Conservation (phyloP, 2,329 filamentous ascomycete species). For the Colletotrichum sp. region DNA sequence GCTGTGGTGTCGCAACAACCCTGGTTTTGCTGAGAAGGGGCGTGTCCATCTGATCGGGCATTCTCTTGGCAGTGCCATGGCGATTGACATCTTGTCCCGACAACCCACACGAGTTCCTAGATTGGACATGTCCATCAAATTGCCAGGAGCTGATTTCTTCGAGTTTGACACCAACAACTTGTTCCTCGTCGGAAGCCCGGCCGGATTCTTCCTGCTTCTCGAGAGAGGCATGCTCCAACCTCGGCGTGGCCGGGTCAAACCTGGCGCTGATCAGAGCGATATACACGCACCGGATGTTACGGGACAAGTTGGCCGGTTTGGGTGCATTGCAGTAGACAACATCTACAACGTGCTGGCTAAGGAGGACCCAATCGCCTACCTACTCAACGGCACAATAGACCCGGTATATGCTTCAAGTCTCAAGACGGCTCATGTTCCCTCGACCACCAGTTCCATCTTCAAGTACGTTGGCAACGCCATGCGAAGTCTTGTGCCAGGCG, state of each 20-base stretch:
- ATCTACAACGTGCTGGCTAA: constrained; percentile 88
- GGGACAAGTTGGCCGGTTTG: constrained; percentile 82
- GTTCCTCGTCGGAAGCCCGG: constrained; percentile 89
- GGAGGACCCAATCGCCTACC: constrained; percentile 82
- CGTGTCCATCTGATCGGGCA: constrained; percentile 93
- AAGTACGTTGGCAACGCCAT: constrained; percentile 68
- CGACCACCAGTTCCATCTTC: constrained; percentile 68
- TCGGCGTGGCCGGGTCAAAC: constrained; percentile 76
- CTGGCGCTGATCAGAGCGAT: constrained; percentile 72
- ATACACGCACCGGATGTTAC: constrained; percentile 63
- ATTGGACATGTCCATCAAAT: constrained; percentile 44
- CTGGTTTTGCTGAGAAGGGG: constrained; percentile 79
- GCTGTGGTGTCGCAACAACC: constrained; percentile 93
- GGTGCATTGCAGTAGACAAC: constrained; percentile 93
- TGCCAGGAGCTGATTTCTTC: constrained; percentile 66
- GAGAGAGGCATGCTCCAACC: constrained; percentile 77
- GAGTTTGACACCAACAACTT: constrained; percentile 92
- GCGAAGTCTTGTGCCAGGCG: constrained; percentile 64
- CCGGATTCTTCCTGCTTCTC: constrained; percentile 89
- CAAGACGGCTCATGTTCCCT: constrained; percentile 80
- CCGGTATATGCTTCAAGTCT: constrained; percentile 77
- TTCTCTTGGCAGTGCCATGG: constrained; percentile 93
- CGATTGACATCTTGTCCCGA: constrained; percentile 85
- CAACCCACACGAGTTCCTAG: constrained; percentile 77
- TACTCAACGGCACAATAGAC: constrained; percentile 91